Conservation (phyloP, 805 yeast genomes). For the Pichia heedii region DNA sequence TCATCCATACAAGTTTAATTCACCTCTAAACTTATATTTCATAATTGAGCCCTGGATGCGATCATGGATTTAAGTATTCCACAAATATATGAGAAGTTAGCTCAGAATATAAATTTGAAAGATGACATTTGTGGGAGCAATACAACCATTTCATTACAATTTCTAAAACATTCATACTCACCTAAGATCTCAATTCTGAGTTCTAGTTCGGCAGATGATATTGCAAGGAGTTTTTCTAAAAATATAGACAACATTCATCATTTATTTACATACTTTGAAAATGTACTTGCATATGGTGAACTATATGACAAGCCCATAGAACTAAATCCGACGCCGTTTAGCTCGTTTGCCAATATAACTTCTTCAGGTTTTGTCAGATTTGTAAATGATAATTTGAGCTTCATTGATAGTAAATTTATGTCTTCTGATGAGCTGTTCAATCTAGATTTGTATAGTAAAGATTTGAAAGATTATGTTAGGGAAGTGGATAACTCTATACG, state of each 20-base stretch:
- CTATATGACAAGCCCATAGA: not conserved
- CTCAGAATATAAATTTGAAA: not conserved
- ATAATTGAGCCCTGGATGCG: too few relatives aligned
- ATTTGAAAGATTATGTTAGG: conserved; percentile 2
- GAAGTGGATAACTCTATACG: not conserved
- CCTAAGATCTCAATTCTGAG: conserved; percentile 27
- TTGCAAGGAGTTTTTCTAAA: conserved; percentile 15
- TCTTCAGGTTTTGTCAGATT: conserved; percentile 7
- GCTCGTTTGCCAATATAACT: not conserved
- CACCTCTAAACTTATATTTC: too few relatives aligned
- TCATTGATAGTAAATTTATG: not conserved
- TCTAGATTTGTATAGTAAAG: not conserved
- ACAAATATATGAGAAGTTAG: conserved; percentile 1
- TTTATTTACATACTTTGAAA: conserved; percentile 22
- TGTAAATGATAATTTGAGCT: conserved; percentile 6
- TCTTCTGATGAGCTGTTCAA: conserved; percentile 1
- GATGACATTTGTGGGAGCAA: conserved; percentile 23
- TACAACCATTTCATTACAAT: conserved; percentile 20
- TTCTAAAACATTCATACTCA: conserved; percentile 22
- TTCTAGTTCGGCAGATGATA: conserved; percentile 17
- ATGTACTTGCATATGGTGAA: conserved; percentile 3
- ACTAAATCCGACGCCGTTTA: not conserved
- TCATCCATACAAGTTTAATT: not conserved
- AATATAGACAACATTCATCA: conserved; percentile 2
- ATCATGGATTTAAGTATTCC: conserved; percentile 6